A percentile compares a stretch with the other conserved stretches of the same genome.
These are phyloP conservation scores for Colletotrichum simmondsii DNA, from an alignment of 2,329 filamentous ascomycete species.

Conservation along the genomic window DNA sequence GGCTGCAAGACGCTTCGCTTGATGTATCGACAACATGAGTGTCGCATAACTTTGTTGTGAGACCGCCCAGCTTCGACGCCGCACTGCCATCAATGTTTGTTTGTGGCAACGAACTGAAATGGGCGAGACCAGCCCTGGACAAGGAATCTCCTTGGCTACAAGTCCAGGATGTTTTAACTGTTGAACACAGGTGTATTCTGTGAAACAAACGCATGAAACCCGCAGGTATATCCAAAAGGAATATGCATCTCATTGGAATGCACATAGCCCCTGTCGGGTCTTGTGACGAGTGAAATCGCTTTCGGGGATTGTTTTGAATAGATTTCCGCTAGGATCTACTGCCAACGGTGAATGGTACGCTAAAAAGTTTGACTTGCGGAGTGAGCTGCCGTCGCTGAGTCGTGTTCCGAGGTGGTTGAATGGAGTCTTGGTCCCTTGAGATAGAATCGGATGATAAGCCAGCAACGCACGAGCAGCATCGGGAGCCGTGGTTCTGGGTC, in stretches of 20 bases:
- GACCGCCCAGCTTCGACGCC: not conserved
- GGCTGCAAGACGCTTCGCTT: not conserved
- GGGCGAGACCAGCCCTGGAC: not conserved
- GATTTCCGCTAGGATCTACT: not conserved
- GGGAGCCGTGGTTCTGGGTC: not conserved
- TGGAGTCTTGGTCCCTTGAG: not conserved
- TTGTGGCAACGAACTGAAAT: not conserved
- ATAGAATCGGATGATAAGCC: not conserved
- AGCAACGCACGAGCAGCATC: not conserved
- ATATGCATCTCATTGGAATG: not conserved
- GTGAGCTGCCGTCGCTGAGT: not conserved
- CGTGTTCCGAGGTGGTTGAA: not conserved
- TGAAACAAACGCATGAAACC: conserved; percentile 27
- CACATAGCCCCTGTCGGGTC: not conserved
- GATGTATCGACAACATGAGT: not conserved
- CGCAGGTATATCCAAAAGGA: not conserved
- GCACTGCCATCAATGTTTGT: not conserved
- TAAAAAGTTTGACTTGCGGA: not conserved
- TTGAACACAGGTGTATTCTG: not conserved
- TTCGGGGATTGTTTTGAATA: not conserved
- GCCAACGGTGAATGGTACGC: not conserved
- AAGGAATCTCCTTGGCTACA: not conserved
- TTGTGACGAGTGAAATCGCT: not conserved
- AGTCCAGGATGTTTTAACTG: not conserved
- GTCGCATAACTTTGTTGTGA: not conserved